These are phyloP conservation scores for Mollisia scopiformis DNA, from an alignment of 2,329 filamentous ascomycete species.

Conservation along the genomic window DNA sequence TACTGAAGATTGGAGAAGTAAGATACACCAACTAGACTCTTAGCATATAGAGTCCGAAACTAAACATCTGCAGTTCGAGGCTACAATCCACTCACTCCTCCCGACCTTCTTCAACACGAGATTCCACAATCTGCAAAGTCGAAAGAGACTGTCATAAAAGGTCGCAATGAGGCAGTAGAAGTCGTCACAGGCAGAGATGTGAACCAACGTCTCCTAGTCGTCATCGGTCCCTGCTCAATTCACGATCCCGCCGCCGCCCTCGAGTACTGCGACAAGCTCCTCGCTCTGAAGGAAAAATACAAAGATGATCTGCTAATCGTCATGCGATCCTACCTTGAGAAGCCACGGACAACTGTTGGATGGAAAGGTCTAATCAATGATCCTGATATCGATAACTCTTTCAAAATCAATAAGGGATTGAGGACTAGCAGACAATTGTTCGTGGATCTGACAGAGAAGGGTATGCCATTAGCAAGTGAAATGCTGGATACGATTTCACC, in stretches of 20 bases:
- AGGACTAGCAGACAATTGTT: conserved; percentile 87
- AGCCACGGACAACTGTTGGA: conserved; percentile 94
- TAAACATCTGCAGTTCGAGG: conserved; percentile 65
- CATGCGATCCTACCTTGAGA: conserved; percentile 98
- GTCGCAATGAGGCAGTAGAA: conserved; percentile 67
- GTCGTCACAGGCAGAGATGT: conserved; percentile 68
- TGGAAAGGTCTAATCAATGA: conserved; percentile 99
- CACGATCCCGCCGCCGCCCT: conserved; percentile 91
- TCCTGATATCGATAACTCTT: conserved; percentile 96
- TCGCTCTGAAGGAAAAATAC: conserved; percentile 85
- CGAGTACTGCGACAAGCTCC: conserved; percentile 86
- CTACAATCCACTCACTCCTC: conserved; percentile 91
- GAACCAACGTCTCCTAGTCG: conserved; percentile 67
- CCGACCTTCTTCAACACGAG: conserved; percentile 93
- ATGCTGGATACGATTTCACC: conserved; percentile 99
- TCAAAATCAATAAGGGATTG: conserved; percentile 98
- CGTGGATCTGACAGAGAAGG: conserved; percentile 85
- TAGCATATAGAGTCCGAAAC: conserved; percentile 9
- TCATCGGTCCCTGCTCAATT: conserved; percentile 95
- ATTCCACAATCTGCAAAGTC: conserved; percentile 59
- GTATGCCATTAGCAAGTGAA: conserved; percentile 95
- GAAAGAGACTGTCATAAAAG: conserved; percentile 57
- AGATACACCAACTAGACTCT: conserved; percentile 29
- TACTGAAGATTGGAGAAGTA: conserved; percentile 84
- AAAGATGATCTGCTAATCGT: conserved; percentile 89